Conservation (phyloP, 192 early-diverging fungal genomes). For the Mycoemilia scoparia region DNA sequence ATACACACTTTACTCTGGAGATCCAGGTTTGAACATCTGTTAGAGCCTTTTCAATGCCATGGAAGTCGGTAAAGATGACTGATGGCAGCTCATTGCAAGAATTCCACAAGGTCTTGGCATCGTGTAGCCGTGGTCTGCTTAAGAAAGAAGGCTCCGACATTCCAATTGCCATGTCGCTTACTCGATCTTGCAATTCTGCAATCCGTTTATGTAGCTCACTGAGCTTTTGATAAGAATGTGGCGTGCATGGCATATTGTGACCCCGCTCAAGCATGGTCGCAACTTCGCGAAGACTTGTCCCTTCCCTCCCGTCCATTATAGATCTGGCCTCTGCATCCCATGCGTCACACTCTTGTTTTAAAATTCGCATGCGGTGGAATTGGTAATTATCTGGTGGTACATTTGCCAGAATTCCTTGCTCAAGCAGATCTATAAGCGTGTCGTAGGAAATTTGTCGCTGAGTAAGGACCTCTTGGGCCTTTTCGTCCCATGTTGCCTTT, state of each 20-base stretch:
- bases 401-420: too few relatives aligned
- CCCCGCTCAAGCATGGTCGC: conserved; percentile 20
- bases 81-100: too few relatives aligned
- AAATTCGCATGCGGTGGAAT: conserved; percentile 1
- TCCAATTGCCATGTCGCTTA: conserved; percentile 7
- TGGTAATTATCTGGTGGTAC: too few relatives aligned
- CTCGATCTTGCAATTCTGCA: conserved; percentile 14
- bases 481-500: too few relatives aligned
- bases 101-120: too few relatives aligned
- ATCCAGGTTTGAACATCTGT: conserved; percentile 10
- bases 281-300: conserved; percentile 6
- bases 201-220: conserved; percentile 10
- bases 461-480: too few relatives aligned
- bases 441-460: too few relatives aligned
- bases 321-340: conserved; percentile 7
- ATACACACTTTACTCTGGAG: conserved; percentile 3
- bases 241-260: conserved; percentile 10
- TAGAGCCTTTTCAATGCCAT: too few relatives aligned
- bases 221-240: conserved; percentile 7
- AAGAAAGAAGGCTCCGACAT: too few relatives aligned
- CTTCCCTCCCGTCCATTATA: conserved; percentile 3
- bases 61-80: too few relatives aligned
- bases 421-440: too few relatives aligned
- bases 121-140: too few relatives aligned
- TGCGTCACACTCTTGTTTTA: background rate